phyloP scores from a whole-genome alignment of 176 grass and related monocot genomes.

The Canna indica region DNA sequence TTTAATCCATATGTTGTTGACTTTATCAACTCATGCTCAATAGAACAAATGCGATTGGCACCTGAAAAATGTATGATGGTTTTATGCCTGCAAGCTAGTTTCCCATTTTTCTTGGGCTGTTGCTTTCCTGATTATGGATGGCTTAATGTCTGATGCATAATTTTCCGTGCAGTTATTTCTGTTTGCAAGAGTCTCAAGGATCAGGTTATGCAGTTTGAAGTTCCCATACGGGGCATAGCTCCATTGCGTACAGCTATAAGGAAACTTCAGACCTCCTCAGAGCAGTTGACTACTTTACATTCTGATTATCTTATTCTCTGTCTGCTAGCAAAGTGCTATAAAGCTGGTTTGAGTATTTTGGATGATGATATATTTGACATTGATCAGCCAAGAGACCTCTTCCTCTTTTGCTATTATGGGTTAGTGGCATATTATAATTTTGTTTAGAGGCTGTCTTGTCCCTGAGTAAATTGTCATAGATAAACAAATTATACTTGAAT shows the following conservation, averaged over 20 bases:
- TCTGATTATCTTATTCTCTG: conserved; percentile 74
- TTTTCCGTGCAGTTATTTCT: conserved; percentile 44
- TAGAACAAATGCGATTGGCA: conserved; percentile 60
- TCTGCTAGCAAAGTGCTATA: conserved; percentile 89
- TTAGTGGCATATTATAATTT: conserved; percentile 15
- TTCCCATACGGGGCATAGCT: conserved; percentile 50
- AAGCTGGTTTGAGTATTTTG: conserved; percentile 57
- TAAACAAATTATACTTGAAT: no score
- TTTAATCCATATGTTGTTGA: conserved; percentile 39
- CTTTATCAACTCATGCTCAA: conserved; percentile 59
- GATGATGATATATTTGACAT: conserved; percentile 72
- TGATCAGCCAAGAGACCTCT: conserved; percentile 72
- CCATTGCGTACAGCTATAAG: conserved; percentile 46
- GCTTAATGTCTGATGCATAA: not conserved
- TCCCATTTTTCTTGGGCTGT: not conserved
- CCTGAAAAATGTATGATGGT: conserved; percentile 59
- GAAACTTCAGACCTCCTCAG: conserved; percentile 66
- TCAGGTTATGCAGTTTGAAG: conserved; percentile 57
- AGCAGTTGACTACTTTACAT: conserved; percentile 64
- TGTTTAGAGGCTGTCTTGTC: not conserved
- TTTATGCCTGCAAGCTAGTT: not conserved
- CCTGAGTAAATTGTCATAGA: no score
- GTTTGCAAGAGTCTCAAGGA: conserved; percentile 73
- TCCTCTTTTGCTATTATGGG: conserved; percentile 99
- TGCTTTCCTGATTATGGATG: not conserved